phyloP scores from a whole-genome alignment of 352 stramenopile species.

The Phytophthora kernoviae region DNA sequence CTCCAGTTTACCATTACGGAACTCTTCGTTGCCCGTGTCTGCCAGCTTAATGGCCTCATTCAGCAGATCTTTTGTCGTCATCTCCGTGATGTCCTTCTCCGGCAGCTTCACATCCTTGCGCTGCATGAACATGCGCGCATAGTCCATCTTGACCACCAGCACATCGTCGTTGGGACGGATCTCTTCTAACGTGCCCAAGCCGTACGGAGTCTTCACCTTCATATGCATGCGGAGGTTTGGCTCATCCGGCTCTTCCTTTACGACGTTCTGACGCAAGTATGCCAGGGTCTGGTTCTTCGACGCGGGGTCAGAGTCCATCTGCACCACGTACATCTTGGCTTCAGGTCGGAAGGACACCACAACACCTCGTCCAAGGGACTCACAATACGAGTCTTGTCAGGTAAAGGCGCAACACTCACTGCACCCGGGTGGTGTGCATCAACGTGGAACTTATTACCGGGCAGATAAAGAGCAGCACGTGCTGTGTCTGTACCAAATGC shows the following conservation, averaged over 20 bases:
- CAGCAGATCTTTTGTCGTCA: slow-evolving; percentile 82
- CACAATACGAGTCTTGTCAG: slow-evolving; percentile 76
- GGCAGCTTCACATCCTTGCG: slow-evolving; percentile 75
- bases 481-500: slow-evolving; percentile 63
- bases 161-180: slow-evolving; percentile 72
- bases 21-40: slow-evolving; percentile 74
- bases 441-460: slow-evolving; percentile 69
- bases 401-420: slow-evolving; percentile 62
- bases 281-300: slow-evolving; percentile 68
- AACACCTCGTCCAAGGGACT: slow-evolving; percentile 72
- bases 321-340: slow-evolving; percentile 84
- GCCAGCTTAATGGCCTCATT: slow-evolving; percentile 69
- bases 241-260: slow-evolving; percentile 71
- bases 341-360: slow-evolving; percentile 72
- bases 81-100: slow-evolving; percentile 65
- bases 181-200: slow-evolving; percentile 62
- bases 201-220: slow-evolving; percentile 80
- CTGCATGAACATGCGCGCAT: slow-evolving; percentile 82
- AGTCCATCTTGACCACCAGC: slow-evolving; percentile 67
- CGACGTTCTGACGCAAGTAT: slow-evolving; percentile 69
- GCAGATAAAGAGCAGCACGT: slow-evolving; percentile 71
- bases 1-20: slow-evolving; percentile 59
- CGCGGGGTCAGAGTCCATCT: slow-evolving; percentile 63
- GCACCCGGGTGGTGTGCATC: slow-evolving; percentile 71
- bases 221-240: slow-evolving; percentile 80